phyloP scores from a whole-genome alignment of 192 early-diverging fungal species.

The Lobosporangium transversale region DNA sequence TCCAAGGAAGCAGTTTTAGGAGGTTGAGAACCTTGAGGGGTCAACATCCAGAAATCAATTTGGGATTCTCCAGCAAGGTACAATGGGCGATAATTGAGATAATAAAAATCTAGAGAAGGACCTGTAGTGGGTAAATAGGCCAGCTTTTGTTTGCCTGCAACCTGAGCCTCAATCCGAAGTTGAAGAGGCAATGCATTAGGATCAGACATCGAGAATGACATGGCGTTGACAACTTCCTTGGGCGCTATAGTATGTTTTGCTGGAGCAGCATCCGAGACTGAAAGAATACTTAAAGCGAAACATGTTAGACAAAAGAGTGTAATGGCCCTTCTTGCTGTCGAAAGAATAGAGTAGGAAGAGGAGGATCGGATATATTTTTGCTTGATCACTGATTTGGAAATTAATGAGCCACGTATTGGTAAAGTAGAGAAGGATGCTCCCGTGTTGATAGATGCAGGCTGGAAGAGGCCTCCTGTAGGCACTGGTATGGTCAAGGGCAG shows the following conservation, averaged over 20 bases:
- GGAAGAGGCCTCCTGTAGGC: not conserved
- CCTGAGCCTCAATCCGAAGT: constrained; percentile 35
- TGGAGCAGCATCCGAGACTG: constrained; percentile 16
- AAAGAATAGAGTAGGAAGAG: not conserved
- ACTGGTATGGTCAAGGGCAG: constrained; percentile 9
- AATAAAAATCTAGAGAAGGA: constrained; percentile 33
- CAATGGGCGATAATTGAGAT: constrained; percentile 37
- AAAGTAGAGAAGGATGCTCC: not conserved
- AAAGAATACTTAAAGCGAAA: too few species aligned
- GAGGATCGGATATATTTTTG: not conserved
- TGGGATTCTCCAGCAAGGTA: constrained; percentile 20
- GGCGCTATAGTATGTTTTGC: constrained; percentile 11
- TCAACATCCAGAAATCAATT: constrained; percentile 53
- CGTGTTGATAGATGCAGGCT: not conserved
- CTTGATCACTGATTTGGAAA: too few species aligned
- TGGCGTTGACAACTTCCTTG: constrained; percentile 7
- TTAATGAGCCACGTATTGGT: not conserved
- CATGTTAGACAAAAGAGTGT: too few species aligned
- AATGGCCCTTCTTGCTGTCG: not conserved
- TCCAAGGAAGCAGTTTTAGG: constrained; percentile 32
- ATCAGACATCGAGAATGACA: constrained; percentile 17
- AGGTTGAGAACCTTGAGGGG: constrained; percentile 9
- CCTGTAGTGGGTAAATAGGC: constrained; percentile 32
- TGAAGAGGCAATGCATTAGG: constrained; percentile 18
- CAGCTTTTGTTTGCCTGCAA: constrained; percentile 8